Evolutionary conservation across 2,329 filamentous ascomycete species (phyloP).

Genomic region (Colletotrichum filicis): DNA sequence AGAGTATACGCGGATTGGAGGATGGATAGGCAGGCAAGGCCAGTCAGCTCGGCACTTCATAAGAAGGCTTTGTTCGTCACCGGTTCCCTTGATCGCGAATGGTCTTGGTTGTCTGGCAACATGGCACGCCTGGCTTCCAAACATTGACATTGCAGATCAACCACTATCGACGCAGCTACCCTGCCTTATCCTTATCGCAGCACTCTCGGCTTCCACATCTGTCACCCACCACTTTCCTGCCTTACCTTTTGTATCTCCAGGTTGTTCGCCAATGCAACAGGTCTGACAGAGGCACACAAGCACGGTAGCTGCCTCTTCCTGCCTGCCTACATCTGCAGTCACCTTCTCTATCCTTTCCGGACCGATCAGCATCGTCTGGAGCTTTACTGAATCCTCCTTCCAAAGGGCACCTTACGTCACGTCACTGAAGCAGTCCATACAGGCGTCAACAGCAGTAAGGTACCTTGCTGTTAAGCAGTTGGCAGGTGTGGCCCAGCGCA

Average conservation of each 20-base stretch:
- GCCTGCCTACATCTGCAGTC: not conserved
- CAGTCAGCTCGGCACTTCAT: slow-evolving; percentile 23
- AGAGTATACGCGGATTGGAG: not conserved
- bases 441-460: not conserved
- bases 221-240: not conserved
- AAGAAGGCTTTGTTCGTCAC: slow-evolving; percentile 15
- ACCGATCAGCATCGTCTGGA: not conserved
- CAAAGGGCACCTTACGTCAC: not conserved
- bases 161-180: not conserved
- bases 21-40: not conserved
- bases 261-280: not conserved
- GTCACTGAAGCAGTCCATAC: slow-evolving; percentile 9
- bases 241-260: no score
- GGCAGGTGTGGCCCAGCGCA: slow-evolving; percentile 10
- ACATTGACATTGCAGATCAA: slow-evolving; percentile 15
- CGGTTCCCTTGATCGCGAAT: not conserved
- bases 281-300: not conserved
- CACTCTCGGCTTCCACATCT: not conserved
- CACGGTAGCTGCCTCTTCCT: not conserved
- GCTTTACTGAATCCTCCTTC: not conserved
- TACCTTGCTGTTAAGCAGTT: not conserved
- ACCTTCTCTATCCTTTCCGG: not conserved
- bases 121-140: not conserved
- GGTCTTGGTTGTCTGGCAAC: not conserved
- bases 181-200: slow-evolving; percentile 24